Percentiles rank a stretch among this genome's conserved stretches.
Evolutionary conservation across 805 yeast genomes (phyloP).

Genomic region (Grigorovia jiainica): DNA sequence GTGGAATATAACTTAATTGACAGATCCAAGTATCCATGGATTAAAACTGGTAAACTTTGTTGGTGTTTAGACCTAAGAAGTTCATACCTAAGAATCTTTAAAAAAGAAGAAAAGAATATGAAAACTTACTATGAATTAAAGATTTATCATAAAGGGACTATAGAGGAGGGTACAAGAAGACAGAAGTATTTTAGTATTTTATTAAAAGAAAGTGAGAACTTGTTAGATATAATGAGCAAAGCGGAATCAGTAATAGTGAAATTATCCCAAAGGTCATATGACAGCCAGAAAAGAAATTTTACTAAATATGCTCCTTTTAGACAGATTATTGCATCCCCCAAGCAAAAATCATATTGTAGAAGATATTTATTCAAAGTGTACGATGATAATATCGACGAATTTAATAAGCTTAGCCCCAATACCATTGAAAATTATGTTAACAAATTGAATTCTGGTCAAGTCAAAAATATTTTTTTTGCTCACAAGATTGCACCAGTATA

Average conservation of each 20-base stretch:
- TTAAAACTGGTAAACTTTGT: slow-evolving; percentile 20
- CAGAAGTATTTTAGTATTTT: slow-evolving; percentile 1
- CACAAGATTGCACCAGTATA: slow-evolving; percentile 22
- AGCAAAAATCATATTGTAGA: slow-evolving; percentile 16
- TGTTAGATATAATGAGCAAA: slow-evolving; percentile 12
- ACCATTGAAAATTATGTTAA: slow-evolving; percentile 6
- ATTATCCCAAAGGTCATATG: slow-evolving; percentile 3
- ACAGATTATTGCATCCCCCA: slow-evolving; percentile 14
- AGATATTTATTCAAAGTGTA: slow-evolving; percentile 4
- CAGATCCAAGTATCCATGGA: slow-evolving; percentile 30
- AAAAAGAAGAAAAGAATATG: slow-evolving; percentile 9
- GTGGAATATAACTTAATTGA: slow-evolving; percentile 12
- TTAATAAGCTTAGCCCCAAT: background rate
- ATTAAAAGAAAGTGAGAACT: slow-evolving; percentile 5
- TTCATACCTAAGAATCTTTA: slow-evolving; percentile 20
- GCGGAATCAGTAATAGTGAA: slow-evolving; percentile 19
- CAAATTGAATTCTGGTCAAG: slow-evolving; percentile 20
- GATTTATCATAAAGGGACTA: slow-evolving; percentile 10
- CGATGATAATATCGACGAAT: background rate
- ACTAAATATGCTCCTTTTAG: background rate
- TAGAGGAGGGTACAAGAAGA: slow-evolving; percentile 3
- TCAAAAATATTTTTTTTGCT: slow-evolving; percentile 22
- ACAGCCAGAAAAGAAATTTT: slow-evolving; percentile 3
- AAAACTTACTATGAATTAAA: slow-evolving; percentile 4
- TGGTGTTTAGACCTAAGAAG: slow-evolving; percentile 27